A percentile compares a stretch with the other conserved stretches of the same genome.
Conservation (phyloP, 164 flowering plant genomes). For the Chimonanthus praecox region DNA sequence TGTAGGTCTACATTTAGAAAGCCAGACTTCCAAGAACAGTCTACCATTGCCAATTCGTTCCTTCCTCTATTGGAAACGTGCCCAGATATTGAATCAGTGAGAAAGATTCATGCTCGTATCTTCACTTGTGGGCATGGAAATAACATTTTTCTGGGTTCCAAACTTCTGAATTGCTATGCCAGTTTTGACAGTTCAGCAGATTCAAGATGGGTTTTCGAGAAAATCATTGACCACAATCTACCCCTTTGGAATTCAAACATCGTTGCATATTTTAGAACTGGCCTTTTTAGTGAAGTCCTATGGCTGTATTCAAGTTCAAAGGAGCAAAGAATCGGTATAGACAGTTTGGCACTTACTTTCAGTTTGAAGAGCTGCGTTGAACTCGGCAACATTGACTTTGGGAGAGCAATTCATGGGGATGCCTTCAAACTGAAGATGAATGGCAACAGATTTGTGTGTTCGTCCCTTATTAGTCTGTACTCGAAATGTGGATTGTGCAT, state of each 20-base stretch:
- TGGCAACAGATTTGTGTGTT: constrained; percentile 14
- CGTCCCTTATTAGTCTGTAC: constrained; percentile 29
- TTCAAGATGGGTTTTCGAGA: constrained; percentile 33
- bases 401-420: constrained; percentile 48
- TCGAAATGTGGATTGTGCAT: constrained; percentile 21
- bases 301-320: constrained; percentile 30
- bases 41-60: constrained; percentile 10
- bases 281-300: constrained; percentile 34
- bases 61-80: constrained; percentile 26
- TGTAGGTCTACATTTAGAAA: neutral
- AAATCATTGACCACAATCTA: constrained; percentile 23
- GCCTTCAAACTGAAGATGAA: constrained; percentile 35
- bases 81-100: constrained; percentile 20
- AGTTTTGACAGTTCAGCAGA: constrained; percentile 27
- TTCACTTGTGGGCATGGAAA: constrained; percentile 23
- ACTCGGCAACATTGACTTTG: constrained; percentile 27
- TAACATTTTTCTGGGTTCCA: constrained; percentile 34
- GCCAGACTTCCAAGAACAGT: constrained; percentile 4
- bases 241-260: constrained; percentile 41
- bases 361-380: constrained; percentile 41
- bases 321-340: constrained; percentile 26
- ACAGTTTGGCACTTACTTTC: constrained; percentile 32
- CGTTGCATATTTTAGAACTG: constrained; percentile 37
- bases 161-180: constrained; percentile 35
- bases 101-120: constrained; percentile 33